phyloP scores from a whole-genome alignment of 2,329 filamentous ascomycete genomes.

The Scedosporium dehoogii region DNA sequence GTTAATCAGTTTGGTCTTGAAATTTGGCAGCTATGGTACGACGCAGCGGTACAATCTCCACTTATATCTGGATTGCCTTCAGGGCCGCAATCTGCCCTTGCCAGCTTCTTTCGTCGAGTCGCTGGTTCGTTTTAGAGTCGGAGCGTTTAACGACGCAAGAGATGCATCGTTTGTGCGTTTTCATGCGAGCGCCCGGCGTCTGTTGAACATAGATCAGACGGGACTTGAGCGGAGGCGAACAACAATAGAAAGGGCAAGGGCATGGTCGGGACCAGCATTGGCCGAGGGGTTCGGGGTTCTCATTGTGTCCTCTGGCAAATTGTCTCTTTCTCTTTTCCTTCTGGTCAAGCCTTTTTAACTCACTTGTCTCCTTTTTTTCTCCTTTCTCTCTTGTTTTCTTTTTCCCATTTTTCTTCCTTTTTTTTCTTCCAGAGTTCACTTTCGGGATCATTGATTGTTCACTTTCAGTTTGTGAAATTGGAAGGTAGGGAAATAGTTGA shows the following conservation, averaged over 20 bases:
- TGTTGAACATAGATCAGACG: not conserved
- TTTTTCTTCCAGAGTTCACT: not conserved
- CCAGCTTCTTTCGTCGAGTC: not conserved
- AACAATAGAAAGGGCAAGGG: not conserved
- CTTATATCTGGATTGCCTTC: not conserved
- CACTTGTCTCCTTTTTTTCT: not conserved
- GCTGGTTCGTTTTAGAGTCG: not conserved
- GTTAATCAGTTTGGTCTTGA: not conserved
- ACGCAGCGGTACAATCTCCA: not conserved
- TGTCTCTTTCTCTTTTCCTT: not conserved
- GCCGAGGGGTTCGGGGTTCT: not conserved
- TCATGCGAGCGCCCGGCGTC: not conserved
- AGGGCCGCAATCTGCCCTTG: not conserved
- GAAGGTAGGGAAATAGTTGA: not conserved
- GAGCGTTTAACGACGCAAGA: not conserved
- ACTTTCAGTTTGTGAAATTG: not conserved
- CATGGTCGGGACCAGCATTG: not conserved
- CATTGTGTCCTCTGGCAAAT: not conserved
- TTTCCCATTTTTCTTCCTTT: not conserved
- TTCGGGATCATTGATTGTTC: not conserved
- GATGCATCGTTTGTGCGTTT: not conserved
- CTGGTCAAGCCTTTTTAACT: not conserved
- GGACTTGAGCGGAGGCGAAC: not conserved
- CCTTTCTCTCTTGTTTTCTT: not conserved
- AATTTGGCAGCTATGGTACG: not conserved